A percentile compares a stretch with the other conserved stretches of the same genome.
Conservation (phyloP, 2,329 filamentous ascomycete species). For the Diplodia intermedia region DNA sequence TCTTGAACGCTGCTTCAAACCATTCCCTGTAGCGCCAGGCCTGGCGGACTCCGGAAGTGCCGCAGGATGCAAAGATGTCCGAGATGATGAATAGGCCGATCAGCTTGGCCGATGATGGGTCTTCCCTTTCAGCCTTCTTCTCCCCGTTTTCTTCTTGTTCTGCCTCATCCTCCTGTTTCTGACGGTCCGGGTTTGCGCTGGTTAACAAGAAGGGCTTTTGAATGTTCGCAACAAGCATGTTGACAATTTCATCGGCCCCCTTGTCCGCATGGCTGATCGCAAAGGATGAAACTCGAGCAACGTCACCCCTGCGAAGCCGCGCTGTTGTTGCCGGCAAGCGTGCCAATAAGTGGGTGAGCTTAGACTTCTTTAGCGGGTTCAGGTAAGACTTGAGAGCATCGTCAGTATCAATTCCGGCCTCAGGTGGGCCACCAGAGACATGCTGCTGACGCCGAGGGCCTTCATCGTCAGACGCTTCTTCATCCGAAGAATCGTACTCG, state of each 20-base stretch:
- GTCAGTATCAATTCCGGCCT: conserved; percentile 36
- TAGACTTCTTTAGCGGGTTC: conserved; percentile 82
- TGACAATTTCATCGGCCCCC: conserved; percentile 89
- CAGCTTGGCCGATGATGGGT: conserved; percentile 75
- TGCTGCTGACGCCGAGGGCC: conserved; percentile 54
- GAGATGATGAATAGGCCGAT: conserved; percentile 81
- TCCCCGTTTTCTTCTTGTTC: conserved; percentile 35
- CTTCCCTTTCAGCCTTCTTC: conserved; percentile 52
- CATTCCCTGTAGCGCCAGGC: conserved; percentile 86
- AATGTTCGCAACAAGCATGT: conserved; percentile 84
- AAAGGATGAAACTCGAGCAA: conserved; percentile 85
- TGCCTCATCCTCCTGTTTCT: conserved; percentile 46
- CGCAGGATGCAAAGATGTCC: conserved; percentile 79
- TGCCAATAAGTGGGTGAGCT: conserved; percentile 82
- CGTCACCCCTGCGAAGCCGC: conserved; percentile 80
- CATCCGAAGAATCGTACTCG: conserved; percentile 86
- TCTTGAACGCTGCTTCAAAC: conserved; percentile 75
- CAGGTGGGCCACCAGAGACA: conserved; percentile 51
- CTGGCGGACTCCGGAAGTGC: conserved; percentile 78
- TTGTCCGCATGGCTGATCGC: conserved; percentile 85
- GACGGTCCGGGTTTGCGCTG: conserved; percentile 68
- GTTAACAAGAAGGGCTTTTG: conserved; percentile 76
- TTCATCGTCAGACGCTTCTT: conserved; percentile 72
- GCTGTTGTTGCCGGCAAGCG: conserved; percentile 78
- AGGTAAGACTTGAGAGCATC: conserved; percentile 69